Base-by-base conservation (phyloP, 768 basidiomycete species). In the Pleurotus tuoliensis region DNA sequence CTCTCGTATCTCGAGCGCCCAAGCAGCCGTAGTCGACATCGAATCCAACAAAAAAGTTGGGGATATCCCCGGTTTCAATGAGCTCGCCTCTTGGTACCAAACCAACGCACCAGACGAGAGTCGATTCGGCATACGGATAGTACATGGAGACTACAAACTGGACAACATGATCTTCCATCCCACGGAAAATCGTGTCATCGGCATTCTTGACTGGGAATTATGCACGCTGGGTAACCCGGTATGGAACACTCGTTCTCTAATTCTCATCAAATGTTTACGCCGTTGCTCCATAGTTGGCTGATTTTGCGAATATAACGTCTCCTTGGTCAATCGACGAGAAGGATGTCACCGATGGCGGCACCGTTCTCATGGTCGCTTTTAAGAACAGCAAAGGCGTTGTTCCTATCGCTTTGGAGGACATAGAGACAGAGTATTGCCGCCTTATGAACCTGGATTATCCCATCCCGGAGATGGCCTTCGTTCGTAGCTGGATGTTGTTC, bases 91-190 rank as follows among this genome's bases (percentile, higher is more conserved):
- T 12, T 97, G 91, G 92, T 97, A 94, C 70, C 71, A 75, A 58
- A 68, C 71, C 25, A 81, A 91, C 64, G 72, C 92, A 24, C 94
- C 92, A 2, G 83, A 92, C 63, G 93, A 95, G 71, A 73, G 67
- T 59, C 84, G 84, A 67, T 81, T 80, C 1, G 92, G 90, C 0
- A 74, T 82, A 54, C 84, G 91, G n/a, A 86, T 99, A 60, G 94
- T 98, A 4, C 96, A 98, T 67, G 96, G 96, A 24, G 96, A 99
- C 70, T 98, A 92, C 69, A 99, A 99, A 69, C 76, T 96, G n/a
- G 96, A 99, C 71, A 99, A 99, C 69, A 69, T 99, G 61, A 81
- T 98, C 60, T 98, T 97, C 72, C 95, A 98, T 63, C 88, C 90
- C 0, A 92, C 87, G 0, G 88, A 98, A 70, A 92, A 94, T 59